Evolutionary conservation across 108 stramenopile species (phyloP).

Genomic region (Epithemia pelagica): DNA sequence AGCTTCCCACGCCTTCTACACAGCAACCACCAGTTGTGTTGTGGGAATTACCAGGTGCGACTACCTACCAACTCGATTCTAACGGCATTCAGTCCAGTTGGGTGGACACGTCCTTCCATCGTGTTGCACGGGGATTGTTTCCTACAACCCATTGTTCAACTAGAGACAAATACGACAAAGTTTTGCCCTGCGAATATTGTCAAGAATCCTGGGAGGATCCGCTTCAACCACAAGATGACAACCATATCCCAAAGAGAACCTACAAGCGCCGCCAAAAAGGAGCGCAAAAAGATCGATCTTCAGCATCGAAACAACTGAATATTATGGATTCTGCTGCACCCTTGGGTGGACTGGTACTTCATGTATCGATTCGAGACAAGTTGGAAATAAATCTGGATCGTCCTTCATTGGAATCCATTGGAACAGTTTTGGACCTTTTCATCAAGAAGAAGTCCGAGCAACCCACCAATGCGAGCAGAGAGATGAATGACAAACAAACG

Average conservation of each 20-base stretch:
- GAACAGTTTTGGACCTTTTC: constrained; percentile 40
- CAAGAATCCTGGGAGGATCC: constrained; percentile 38
- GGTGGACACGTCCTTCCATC: constrained; percentile 52
- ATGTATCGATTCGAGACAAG: constrained; percentile 49
- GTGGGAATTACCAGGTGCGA: constrained; percentile 15
- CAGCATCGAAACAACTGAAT: not conserved
- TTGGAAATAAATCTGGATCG: constrained; percentile 71
- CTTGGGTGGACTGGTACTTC: constrained; percentile 62
- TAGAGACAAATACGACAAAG: not conserved
- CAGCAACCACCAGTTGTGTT: not conserved
- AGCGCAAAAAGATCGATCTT: not conserved
- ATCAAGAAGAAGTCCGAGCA: not conserved
- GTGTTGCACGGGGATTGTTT: constrained; percentile 41
- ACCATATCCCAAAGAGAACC: not conserved
- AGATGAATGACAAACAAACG: not conserved
- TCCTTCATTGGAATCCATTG: constrained; percentile 38
- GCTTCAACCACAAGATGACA: not conserved
- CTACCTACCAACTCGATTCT: constrained; percentile 20
- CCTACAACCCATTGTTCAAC: constrained; percentile 22
- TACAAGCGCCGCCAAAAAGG: not conserved
- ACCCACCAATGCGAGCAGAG: not conserved
- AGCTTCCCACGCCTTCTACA: too few relatives aligned
- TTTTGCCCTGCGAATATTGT: constrained; percentile 49
- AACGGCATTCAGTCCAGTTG: constrained; percentile 59
- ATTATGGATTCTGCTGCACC: constrained; percentile 42